Evolutionary conservation across 192 early-diverging fungal genomes (phyloP).

Genomic region (Podila minutissima): DNA sequence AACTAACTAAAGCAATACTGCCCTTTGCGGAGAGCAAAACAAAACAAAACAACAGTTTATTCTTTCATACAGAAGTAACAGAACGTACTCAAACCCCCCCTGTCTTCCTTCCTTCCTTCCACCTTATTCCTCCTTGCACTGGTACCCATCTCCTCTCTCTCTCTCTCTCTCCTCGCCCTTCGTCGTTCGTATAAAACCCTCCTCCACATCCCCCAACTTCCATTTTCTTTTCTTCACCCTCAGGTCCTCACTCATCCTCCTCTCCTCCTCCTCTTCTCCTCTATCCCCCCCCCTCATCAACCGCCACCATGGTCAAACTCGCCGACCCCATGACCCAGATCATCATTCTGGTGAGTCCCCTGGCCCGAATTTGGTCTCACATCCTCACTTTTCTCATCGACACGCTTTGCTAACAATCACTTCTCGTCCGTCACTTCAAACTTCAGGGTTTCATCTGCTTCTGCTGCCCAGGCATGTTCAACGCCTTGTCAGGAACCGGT

Average conservation of each 20-base stretch:
- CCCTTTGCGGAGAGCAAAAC: too few species aligned
- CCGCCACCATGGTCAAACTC: conserved; percentile 19
- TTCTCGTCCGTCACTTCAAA: conserved; percentile 62
- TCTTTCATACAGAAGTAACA: background rate
- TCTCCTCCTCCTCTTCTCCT: background rate
- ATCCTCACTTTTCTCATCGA: conserved; percentile 64
- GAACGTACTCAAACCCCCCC: background rate
- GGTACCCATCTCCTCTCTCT: background rate
- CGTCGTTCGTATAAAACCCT: background rate
- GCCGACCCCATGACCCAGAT: conserved; percentile 43
- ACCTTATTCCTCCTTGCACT: background rate
- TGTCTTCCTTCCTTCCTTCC: conserved; percentile 7
- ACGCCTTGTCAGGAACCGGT: conserved; percentile 61
- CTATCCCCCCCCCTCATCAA: background rate
- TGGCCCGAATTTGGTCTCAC: too few species aligned
- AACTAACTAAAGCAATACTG: too few species aligned
- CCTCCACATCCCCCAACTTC: background rate
- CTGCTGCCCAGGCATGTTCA: conserved; percentile 84
- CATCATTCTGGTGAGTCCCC: conserved; percentile 27
- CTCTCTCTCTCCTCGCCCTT: background rate
- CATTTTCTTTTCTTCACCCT: conserved; percentile 23
- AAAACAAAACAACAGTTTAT: background rate
- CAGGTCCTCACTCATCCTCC: conserved; percentile 13
- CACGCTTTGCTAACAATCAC: conserved; percentile 62
- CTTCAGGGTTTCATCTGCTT: conserved; percentile 72